Conservation (phyloP, 352 stramenopile genomes). For the Thalassiosira sp. region DNA sequence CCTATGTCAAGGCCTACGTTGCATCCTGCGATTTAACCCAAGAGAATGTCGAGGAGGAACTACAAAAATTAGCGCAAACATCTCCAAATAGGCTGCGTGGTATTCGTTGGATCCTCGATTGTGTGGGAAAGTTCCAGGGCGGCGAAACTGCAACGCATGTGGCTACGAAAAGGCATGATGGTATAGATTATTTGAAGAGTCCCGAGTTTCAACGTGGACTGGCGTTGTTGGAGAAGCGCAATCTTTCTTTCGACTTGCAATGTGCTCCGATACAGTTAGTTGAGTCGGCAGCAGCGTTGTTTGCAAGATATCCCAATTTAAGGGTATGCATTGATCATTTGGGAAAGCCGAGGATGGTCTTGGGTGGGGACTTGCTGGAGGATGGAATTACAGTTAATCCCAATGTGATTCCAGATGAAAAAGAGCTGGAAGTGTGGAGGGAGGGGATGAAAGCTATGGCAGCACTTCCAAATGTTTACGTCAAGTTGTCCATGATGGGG, state of each 20-base stretch:
- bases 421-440: slow-evolving; percentile 69
- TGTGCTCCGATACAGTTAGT: slow-evolving; percentile 77
- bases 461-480: slow-evolving; percentile 70
- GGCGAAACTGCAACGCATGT: slow-evolving; percentile 73
- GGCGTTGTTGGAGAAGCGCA: slow-evolving; percentile 61
- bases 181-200: slow-evolving; percentile 76
- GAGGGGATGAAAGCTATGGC: slow-evolving; percentile 73
- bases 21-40: slow-evolving; percentile 70
- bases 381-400: slow-evolving; percentile 41
- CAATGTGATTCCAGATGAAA: slow-evolving; percentile 40
- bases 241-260: slow-evolving; percentile 81
- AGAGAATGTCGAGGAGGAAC: slow-evolving; percentile 51
- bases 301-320: slow-evolving; percentile 65
- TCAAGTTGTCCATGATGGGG: slow-evolving; percentile 84
- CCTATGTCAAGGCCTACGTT: slow-evolving; percentile 70
- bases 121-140: slow-evolving; percentile 62
- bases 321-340: slow-evolving; percentile 80
- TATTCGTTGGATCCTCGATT: slow-evolving; percentile 83
- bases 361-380: slow-evolving; percentile 53
- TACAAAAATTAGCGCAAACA: slow-evolving; percentile 34
- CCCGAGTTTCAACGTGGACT: slow-evolving; percentile 78
- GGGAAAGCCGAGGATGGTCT: slow-evolving; percentile 63
- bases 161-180: slow-evolving; percentile 62
- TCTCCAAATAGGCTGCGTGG: slow-evolving; percentile 58
- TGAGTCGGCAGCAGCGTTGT: slow-evolving; percentile 59